Conservation (phyloP, 352 stramenopile species). For the Pythium myriotylum region DNA sequence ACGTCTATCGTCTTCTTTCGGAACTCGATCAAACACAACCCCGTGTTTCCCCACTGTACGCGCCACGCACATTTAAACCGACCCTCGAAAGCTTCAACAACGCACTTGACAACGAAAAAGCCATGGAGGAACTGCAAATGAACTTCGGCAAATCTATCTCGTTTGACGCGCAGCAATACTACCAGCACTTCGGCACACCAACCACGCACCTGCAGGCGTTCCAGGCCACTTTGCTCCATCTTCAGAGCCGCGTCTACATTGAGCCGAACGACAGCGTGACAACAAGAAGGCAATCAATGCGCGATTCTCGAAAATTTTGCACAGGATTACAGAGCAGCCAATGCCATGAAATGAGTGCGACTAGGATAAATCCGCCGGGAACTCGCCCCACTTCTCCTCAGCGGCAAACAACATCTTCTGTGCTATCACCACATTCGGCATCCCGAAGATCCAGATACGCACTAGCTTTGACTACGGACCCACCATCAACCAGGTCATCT, state of each 20-base stretch:
- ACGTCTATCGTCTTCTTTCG: slow-evolving; percentile 30
- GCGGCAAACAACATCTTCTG: too few species aligned
- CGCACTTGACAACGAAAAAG: slow-evolving; percentile 33
- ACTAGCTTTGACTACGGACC: too few species aligned
- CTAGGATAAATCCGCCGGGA: too few species aligned
- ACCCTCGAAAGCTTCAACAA: slow-evolving; percentile 41
- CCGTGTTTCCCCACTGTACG: neutral
- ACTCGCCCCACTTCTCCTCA: too few species aligned
- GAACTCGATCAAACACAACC: slow-evolving; percentile 5
- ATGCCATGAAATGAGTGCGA: too few species aligned
- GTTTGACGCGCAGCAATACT: slow-evolving; percentile 42
- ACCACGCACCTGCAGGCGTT: slow-evolving; percentile 28
- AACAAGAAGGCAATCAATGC: neutral
- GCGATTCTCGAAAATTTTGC: too few species aligned
- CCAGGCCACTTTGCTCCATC: slow-evolving; percentile 23
- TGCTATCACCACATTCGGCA: too few species aligned
- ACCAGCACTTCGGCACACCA: slow-evolving; percentile 31
- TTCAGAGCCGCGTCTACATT: slow-evolving; percentile 26
- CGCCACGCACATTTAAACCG: slow-evolving; percentile 28
- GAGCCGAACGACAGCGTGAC: slow-evolving; percentile 1
- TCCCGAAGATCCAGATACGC: too few species aligned
- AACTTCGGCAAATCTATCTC: slow-evolving; percentile 47
- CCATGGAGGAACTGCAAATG: slow-evolving; percentile 36
- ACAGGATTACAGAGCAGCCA: too few species aligned
- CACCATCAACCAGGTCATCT: too few species aligned